These are phyloP conservation scores for Ramaria rubella DNA, from an alignment of 768 basidiomycete species.

Conservation along the genomic window DNA sequence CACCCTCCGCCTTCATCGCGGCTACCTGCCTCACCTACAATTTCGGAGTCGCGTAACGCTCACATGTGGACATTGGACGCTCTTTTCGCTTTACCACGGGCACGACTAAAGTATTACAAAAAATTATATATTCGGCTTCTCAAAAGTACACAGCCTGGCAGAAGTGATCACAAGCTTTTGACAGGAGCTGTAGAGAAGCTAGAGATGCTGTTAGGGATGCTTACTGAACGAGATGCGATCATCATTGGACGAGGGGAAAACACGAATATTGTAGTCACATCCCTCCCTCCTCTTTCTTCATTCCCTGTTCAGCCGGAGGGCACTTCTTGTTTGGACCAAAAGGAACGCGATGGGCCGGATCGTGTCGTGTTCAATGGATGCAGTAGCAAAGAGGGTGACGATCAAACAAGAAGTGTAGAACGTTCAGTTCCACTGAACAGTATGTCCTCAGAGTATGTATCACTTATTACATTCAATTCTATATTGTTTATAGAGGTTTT, in stretches of 20 bases:
- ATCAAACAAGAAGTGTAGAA: constrained; percentile 31
- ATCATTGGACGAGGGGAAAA: constrained; percentile 37
- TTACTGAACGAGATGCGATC: constrained; percentile 53
- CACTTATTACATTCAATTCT: neutral
- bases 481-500: neutral
- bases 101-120: constrained; percentile 84
- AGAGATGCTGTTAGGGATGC: constrained; percentile 58
- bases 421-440: constrained; percentile 49
- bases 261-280: neutral
- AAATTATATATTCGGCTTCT: constrained; percentile 82
- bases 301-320: neutral
- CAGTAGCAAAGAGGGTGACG: neutral
- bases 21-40: constrained; percentile 26
- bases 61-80: constrained; percentile 76
- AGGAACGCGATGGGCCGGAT: neutral
- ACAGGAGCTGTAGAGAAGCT: constrained; percentile 75
- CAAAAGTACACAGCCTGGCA: constrained; percentile 78
- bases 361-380: neutral
- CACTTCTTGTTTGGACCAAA: neutral
- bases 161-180: constrained; percentile 80
- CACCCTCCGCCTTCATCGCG: constrained; percentile 50
- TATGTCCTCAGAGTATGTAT: constrained; percentile 50
- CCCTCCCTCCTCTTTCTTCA: neutral
- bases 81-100: constrained; percentile 81
- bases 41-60: constrained; percentile 27